Conservation (phyloP, 768 basidiomycete species). For the Rossbeevera mucosa region DNA sequence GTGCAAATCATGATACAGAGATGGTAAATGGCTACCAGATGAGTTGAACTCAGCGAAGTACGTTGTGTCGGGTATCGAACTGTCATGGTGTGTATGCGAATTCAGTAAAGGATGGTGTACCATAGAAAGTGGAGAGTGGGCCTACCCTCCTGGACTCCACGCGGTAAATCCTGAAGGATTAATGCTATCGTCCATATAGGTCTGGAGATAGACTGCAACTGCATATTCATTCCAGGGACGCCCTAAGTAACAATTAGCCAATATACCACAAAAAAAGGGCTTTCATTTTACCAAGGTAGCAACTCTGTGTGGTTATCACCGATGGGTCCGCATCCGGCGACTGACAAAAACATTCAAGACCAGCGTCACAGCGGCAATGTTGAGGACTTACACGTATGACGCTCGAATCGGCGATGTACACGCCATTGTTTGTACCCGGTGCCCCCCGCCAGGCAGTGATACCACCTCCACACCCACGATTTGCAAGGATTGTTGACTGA, state of each 20-base stretch:
- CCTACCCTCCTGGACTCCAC: conserved; percentile 30
- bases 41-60: neutral
- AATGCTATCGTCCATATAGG: conserved; percentile 38
- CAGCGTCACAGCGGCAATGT: neutral
- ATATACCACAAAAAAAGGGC: neutral
- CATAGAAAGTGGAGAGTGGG: neutral
- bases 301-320: conserved; percentile 39
- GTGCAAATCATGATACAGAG: neutral
- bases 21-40: neutral
- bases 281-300: conserved; percentile 42
- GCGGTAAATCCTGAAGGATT: conserved; percentile 48
- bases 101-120: neutral
- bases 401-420: neutral
- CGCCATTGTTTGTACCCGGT: conserved; percentile 35
- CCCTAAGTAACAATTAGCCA: conserved; percentile 2
- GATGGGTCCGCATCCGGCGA: conserved; percentile 56
- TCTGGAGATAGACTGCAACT: conserved; percentile 40
- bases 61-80: neutral
- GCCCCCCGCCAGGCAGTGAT: conserved; percentile 63
- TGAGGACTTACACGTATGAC: neutral
- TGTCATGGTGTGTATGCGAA: neutral
- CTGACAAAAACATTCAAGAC: conserved; percentile 33
- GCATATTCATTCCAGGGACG: conserved; percentile 63
- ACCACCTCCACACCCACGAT: conserved; percentile 59
- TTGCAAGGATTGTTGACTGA: conserved; percentile 51